A percentile compares a stretch with the other conserved stretches of the same genome.
Conservation (phyloP, 108 stramenopile genomes). For the Cyclotella sp. region DNA sequence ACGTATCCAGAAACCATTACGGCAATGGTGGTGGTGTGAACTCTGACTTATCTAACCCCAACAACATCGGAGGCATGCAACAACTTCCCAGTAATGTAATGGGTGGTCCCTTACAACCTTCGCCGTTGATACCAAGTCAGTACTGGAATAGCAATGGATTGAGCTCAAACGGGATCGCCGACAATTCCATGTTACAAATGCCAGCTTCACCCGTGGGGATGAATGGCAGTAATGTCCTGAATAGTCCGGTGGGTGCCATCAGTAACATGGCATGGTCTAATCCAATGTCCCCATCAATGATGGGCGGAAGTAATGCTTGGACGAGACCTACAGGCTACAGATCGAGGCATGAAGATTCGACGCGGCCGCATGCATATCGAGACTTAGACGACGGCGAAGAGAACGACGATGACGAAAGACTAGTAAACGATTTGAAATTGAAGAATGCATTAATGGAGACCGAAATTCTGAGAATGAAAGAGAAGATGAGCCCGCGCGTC, state of each 20-base stretch:
- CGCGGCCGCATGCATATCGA: background rate
- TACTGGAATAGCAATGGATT: too few relatives aligned
- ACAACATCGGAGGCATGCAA: background rate
- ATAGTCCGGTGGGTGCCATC: too few relatives aligned
- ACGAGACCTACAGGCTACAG: background rate
- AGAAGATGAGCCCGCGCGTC: conserved; percentile 1
- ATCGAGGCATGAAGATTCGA: background rate
- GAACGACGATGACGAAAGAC: background rate
- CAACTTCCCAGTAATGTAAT: background rate
- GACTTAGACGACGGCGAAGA: background rate
- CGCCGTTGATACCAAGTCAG: too few relatives aligned
- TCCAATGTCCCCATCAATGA: too few relatives aligned
- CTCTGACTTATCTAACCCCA: background rate
- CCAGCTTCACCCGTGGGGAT: too few relatives aligned
- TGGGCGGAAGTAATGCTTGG: too few relatives aligned
- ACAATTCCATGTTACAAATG: too few relatives aligned
- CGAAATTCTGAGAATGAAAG: background rate
- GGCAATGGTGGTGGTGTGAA: background rate
- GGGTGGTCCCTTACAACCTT: too few relatives aligned
- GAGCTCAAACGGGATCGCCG: too few relatives aligned
- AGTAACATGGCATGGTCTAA: too few relatives aligned
- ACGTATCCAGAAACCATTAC: background rate
- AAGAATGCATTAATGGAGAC: conserved; percentile 6
- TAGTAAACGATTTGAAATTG: background rate
- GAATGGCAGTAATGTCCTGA: too few relatives aligned